Base-by-base conservation (phyloP, 257 asterid genomes). In the Mitragyna speciosa region DNA sequence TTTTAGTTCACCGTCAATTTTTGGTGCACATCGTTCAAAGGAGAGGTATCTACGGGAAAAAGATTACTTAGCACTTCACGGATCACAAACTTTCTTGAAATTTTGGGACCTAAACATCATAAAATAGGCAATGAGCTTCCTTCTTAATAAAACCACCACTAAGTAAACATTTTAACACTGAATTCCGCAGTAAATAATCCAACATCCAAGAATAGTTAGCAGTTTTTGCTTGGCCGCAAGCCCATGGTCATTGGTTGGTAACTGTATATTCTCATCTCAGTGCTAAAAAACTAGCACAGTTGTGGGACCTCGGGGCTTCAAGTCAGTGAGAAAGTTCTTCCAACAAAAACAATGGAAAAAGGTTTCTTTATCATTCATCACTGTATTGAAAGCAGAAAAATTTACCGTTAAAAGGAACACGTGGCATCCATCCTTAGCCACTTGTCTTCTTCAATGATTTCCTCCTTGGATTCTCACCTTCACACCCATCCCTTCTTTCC, bases 381-480 rank as follows among this genome's bases (percentile, higher is more conserved):
- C 70, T 31, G 5, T 22, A 45, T 45, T 30, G 28, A 12, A 12
- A 59, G 20, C 8, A 59, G 14, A 51, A 68, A 79, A 84, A 78
- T 59, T 90, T 82, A 89, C 98, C 98, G 98, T 93, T 93, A 75
- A 77, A 73, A 75, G 77, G 74, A 80, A 86, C 89, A 77, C 87
- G 87, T 86, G 89, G 81, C 83, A 6, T 11, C 59, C 79, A 86
- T 68, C 59, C 33, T 19, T 20, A 52, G 76, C 89, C 91, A 89
- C 88, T 51, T 87, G 93, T 89, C 92, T 59, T 75, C 80, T 71
- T 76, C 78, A 70, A 79, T 80, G 80, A 26, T 3, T n/a, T 78
- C 33, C 80, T 78, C 92, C 69, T 86, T 83, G 94, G 93, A 89
- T 90, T 86, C 93, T 79, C 91, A 71, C 39, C 82, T 83, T 80